Percentiles rank a stretch among this genome's conserved stretches.
Evolutionary conservation across 2,329 filamentous ascomycete genomes (phyloP).

Genomic region (Epichloe elymi): DNA sequence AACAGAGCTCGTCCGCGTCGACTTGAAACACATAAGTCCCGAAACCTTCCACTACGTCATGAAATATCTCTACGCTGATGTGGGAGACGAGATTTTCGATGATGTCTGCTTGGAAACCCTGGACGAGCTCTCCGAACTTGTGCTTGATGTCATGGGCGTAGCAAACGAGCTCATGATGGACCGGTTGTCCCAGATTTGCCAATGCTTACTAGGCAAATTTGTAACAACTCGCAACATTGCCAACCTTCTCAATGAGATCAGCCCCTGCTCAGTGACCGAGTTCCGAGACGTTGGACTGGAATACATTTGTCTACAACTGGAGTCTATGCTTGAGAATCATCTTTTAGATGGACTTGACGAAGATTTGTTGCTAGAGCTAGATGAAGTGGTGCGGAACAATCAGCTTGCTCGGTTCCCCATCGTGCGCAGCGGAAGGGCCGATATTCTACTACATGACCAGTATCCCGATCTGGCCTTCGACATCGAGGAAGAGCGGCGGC

Average conservation of each 20-base stretch:
- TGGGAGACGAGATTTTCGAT: constrained; percentile 70
- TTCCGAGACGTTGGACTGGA: constrained; percentile 85
- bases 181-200: constrained; percentile 77
- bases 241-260: constrained; percentile 71
- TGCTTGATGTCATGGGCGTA: constrained; percentile 79
- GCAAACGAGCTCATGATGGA: constrained; percentile 96
- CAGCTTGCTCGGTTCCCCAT: constrained; percentile 69
- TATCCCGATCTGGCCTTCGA: constrained; percentile 50
- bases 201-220: constrained; percentile 69
- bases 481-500: constrained; percentile 54
- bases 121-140: constrained; percentile 77
- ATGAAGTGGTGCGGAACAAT: constrained; percentile 67
- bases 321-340: constrained; percentile 83
- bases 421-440: constrained; percentile 60
- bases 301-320: constrained; percentile 83
- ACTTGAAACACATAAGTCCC: constrained; percentile 67
- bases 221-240: constrained; percentile 80
- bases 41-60: constrained; percentile 68
- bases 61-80: constrained; percentile 71
- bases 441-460: constrained; percentile 49
- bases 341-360: constrained; percentile 76
- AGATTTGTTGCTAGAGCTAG: constrained; percentile 68
- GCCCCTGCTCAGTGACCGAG: constrained; percentile 65
- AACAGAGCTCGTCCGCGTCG: constrained; percentile 47
- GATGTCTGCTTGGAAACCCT: constrained; percentile 55